Conservation (phyloP, 2,329 filamentous ascomycete species). For the Blastomyces parvus region DNA sequence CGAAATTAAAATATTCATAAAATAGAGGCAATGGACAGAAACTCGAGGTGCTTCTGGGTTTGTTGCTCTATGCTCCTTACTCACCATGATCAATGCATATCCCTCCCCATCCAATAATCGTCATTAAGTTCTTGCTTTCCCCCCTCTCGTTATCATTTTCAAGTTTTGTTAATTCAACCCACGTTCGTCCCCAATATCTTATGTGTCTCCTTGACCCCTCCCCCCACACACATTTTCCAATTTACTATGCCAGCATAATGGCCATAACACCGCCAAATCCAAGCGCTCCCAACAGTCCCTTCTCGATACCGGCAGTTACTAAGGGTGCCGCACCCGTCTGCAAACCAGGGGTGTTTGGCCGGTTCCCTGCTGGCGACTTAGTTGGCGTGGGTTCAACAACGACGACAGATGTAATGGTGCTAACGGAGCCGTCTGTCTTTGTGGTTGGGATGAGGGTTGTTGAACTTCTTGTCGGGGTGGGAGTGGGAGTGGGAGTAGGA, state of each 20-base stretch:
- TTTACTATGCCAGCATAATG: constrained; percentile 32
- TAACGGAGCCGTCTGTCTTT: constrained; percentile 32
- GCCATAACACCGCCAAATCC: constrained; percentile 35
- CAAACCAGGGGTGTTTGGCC: constrained; percentile 28
- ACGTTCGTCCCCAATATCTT: too few species aligned
- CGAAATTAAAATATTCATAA: too few species aligned
- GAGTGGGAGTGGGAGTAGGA: constrained; percentile 1
- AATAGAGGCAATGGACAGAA: too few species aligned
- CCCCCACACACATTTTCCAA: not conserved
- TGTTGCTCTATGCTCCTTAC: not conserved
- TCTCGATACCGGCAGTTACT: constrained; percentile 23
- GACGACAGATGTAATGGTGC: constrained; percentile 38
- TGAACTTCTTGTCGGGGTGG: constrained; percentile 15
- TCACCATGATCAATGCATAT: not conserved
- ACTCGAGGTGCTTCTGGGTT: too few species aligned
- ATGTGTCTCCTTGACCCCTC: not conserved
- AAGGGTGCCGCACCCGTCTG: constrained; percentile 28
- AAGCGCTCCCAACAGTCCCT: constrained; percentile 32
- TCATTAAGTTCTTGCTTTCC: not conserved
- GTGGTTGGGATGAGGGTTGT: constrained; percentile 36
- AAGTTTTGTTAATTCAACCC: too few species aligned
- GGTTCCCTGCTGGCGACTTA: constrained; percentile 18
- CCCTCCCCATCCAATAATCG: too few species aligned
- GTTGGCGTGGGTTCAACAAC: constrained; percentile 32
- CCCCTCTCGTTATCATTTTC: too few species aligned